Evolutionary conservation across 208 protist genomes (phyloP).

Genomic region (Trypanosoma scelopori): DNA sequence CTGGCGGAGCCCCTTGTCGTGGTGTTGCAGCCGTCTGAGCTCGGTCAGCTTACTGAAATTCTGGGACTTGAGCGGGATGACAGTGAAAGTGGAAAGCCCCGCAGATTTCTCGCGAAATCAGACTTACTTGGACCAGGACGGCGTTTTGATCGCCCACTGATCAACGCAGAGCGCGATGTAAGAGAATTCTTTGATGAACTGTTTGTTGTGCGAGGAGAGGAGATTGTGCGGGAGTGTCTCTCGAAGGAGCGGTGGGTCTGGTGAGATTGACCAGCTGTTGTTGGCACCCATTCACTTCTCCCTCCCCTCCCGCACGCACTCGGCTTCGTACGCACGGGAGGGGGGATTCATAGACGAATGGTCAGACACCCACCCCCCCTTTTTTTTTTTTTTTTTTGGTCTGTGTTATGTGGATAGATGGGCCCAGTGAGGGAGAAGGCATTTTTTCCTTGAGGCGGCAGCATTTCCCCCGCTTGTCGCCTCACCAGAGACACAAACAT

Average conservation of each 20-base stretch:
- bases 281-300: not conserved
- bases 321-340: not conserved
- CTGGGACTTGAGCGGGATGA: constrained; percentile 41
- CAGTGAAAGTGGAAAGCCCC: not conserved
- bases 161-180: constrained; percentile 73
- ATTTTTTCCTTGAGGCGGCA: no score
- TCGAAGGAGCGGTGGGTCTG: constrained; percentile 36
- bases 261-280: constrained; percentile 3
- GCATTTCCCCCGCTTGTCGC: no score
- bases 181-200: constrained; percentile 66
- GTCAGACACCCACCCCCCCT: no score
- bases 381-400: no score
- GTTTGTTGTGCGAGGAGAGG: constrained; percentile 51
- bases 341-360: not conserved
- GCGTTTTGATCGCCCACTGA: constrained; percentile 69
- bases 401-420: no score
- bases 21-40: constrained; percentile 47
- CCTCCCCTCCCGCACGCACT: not conserved
- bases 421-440: no score
- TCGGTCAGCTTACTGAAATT: constrained; percentile 52
- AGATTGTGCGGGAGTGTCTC: constrained; percentile 51
- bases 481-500: no score
- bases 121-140: constrained; percentile 54
- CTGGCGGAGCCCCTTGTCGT: constrained; percentile 63
- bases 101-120: constrained; percentile 36